A percentile compares a stretch with the other conserved stretches of the same genome.
phyloP scores from a whole-genome alignment of 2,329 filamentous ascomycete genomes.

The Coniochaeta sp. region DNA sequence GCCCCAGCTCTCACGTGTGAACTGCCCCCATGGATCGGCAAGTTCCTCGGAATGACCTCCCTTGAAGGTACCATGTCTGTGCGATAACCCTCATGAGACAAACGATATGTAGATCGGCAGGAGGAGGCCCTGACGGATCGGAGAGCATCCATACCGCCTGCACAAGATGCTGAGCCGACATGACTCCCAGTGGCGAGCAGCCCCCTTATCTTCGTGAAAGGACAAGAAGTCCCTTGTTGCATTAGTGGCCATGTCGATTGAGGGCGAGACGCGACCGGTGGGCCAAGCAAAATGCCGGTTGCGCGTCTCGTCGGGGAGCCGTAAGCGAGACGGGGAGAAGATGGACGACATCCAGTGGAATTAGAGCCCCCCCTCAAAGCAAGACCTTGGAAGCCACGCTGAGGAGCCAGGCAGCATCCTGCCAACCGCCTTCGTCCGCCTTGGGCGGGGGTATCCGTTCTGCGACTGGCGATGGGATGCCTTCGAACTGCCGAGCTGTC shows the following conservation, averaged over 20 bases:
- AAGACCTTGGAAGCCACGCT: conserved; percentile 57
- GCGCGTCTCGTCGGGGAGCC: too few relatives aligned
- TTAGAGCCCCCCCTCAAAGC: conserved; percentile 29
- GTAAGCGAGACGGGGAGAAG: not conserved
- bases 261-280: too few relatives aligned
- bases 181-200: not conserved
- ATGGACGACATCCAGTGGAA: not conserved
- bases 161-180: not conserved
- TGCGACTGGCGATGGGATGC: conserved; percentile 30
- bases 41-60: not conserved
- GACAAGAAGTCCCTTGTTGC: not conserved
- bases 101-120: not conserved
- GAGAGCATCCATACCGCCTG: not conserved
- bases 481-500: conserved; percentile 30
- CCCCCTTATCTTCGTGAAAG: not conserved
- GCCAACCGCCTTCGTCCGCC: conserved; percentile 53
- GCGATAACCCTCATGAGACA: not conserved
- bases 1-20: not conserved
- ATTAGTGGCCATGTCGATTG: not conserved
- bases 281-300: too few relatives aligned
- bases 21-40: not conserved
- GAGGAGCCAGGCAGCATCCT: conserved; percentile 61
- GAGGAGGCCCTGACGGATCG: not conserved
- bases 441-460: conserved; percentile 41
- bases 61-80: not conserved